Evolutionary conservation across 192 early-diverging fungal genomes (phyloP), one percentile per base, ranked within the genome.

Genomic region (Oehlia diaphana): DNA sequence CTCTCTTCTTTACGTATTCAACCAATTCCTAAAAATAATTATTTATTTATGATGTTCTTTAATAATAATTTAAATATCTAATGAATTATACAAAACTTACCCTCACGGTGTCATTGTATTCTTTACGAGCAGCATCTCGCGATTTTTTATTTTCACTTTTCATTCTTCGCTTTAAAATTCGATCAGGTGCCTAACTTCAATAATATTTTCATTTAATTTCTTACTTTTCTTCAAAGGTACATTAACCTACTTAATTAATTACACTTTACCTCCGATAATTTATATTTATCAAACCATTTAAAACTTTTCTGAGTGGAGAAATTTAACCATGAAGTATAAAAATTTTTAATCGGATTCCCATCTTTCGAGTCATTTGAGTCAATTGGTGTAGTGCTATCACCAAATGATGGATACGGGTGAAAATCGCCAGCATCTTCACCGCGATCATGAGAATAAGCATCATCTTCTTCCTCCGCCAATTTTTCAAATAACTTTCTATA

Each of bases 281-380:
- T 86, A 85, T 92, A 95, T 76, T 96, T 92, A 85, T 99, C 98
- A 67, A 88, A 88, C 98, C 98, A 99, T 39, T 89, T 87, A 79
- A 98, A 99, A n/a, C 92, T 93, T 84, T 98, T 98, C 77, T 86
- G 82, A 16, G 92, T 89, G 1, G 92, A 84, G 80, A 98, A 99
- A 21, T 89, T 91, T 35, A 90, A 83, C 90, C 95, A 99, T 44
- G 92, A 89, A 58, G 86, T 90, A 83, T 96, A 96, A 76, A 95
- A 95, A 62, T 92, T 91, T 39, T 89, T 86, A 65, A 92, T 85
- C 63, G 86, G 84, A 13, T 69, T 84, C 21, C 84, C 86, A 47
- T 74, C 80, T 7, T 68, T 77, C 19, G 68, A 33, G 49, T 89
- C 83, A 71, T 92, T 90, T 26, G 88, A 86, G 64, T 95, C 93